Percentiles rank a stretch among this genome's conserved stretches.
phyloP scores from a whole-genome alignment of 192 early-diverging fungal genomes.

The Coemansia umbellata region DNA sequence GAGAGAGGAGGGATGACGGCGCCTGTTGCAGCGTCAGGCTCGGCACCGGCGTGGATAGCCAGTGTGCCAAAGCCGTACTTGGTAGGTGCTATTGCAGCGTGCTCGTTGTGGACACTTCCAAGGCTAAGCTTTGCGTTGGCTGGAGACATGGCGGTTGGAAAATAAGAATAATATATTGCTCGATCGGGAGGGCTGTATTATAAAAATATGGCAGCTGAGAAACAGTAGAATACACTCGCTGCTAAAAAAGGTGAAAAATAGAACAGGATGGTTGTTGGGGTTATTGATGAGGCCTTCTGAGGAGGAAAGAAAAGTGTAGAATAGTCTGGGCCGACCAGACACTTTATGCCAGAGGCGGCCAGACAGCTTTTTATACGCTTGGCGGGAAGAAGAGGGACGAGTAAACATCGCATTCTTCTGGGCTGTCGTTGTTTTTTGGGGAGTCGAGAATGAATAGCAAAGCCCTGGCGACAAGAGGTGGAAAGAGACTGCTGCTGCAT shows the following conservation, averaged over 20 bases:
- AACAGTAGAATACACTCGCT: background rate
- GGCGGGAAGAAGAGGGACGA: background rate
- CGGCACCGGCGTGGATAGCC: constrained; percentile 91
- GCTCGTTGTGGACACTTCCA: constrained; percentile 10
- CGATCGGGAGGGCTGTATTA: too few species aligned
- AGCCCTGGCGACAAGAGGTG: background rate
- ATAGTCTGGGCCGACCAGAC: background rate
- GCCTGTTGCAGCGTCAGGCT: constrained; percentile 85
- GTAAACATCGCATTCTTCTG: background rate
- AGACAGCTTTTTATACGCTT: too few species aligned
- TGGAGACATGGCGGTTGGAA: constrained; percentile 24
- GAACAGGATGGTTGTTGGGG: background rate
- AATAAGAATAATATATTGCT: background rate
- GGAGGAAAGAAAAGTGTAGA: background rate
- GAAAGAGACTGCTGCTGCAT: too few species aligned
- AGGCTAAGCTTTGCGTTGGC: constrained; percentile 16
- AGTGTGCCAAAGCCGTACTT: constrained; percentile 79
- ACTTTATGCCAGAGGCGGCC: too few species aligned
- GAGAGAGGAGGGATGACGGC: constrained; percentile 97
- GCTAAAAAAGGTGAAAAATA: background rate
- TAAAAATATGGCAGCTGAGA: background rate
- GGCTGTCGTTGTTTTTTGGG: background rate
- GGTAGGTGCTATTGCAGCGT: background rate
- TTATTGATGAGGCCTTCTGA: background rate
- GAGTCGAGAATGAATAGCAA: background rate